phyloP scores from a whole-genome alignment of 441 rosid species.

The Daphne laureola region DNA sequence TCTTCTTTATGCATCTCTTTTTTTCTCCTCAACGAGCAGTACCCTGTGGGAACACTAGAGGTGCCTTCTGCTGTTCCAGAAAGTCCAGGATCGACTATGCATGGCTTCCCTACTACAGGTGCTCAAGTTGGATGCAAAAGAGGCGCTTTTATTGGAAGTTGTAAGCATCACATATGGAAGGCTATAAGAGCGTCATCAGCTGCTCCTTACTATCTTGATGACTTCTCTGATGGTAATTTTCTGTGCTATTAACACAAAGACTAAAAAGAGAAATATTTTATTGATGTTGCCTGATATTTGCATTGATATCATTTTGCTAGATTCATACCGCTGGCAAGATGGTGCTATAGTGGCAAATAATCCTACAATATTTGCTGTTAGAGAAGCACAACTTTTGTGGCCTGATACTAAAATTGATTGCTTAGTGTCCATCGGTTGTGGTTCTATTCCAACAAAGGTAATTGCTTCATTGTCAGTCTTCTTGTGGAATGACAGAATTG shows the following conservation, averaged over 20 bases:
- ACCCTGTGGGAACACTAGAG: conserved; percentile 92
- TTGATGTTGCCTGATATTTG: not conserved
- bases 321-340: conserved; percentile 94
- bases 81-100: conserved; percentile 51
- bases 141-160: conserved; percentile 94
- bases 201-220: conserved; percentile 98
- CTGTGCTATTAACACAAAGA: conserved; percentile 14
- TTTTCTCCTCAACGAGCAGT: conserved; percentile 39
- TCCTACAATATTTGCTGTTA: conserved; percentile 83
- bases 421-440: conserved; percentile 92
- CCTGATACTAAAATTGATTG: conserved; percentile 96
- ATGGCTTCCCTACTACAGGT: conserved; percentile 62
- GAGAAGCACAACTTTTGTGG: conserved; percentile 99
- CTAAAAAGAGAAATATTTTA: not conserved
- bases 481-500: not conserved
- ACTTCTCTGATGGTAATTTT: conserved; percentile 77
- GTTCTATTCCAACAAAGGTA: conserved; percentile 95
- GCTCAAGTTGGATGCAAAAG: conserved; percentile 83
- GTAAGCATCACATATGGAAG: conserved; percentile 92
- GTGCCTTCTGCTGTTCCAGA: conserved; percentile 70
- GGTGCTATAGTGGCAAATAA: conserved; percentile 99
- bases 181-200: conserved; percentile 99
- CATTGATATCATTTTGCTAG: conserved; percentile 25
- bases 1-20: conserved; percentile 6
- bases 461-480: conserved; percentile 11